Evolutionary conservation across 2,329 filamentous ascomycete genomes (phyloP).

Genomic region (Dothistroma septosporum): DNA sequence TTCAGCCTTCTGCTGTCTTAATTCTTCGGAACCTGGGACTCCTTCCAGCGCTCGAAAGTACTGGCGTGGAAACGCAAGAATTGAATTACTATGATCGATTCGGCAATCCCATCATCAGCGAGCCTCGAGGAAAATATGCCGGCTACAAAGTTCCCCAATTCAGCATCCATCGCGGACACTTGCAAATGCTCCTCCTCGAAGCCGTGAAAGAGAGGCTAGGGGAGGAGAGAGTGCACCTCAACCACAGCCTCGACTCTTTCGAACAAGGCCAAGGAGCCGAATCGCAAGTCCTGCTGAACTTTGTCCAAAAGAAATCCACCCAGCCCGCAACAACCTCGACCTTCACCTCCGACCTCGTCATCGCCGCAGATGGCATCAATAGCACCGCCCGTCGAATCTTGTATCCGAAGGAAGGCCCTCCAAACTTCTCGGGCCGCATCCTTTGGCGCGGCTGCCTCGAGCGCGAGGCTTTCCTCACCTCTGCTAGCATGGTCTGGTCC

Average conservation of each 20-base stretch:
- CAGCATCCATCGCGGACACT: conserved; percentile 45
- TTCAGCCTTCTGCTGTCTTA: conserved; percentile 45
- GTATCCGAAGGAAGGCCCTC: conserved; percentile 44
- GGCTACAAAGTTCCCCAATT: conserved; percentile 46
- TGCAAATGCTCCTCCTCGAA: conserved; percentile 44
- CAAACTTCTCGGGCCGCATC: conserved; percentile 45
- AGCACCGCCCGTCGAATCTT: conserved; percentile 40
- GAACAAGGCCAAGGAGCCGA: conserved; percentile 34
- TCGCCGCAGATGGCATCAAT: conserved; percentile 47
- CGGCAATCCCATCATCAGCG: conserved; percentile 43
- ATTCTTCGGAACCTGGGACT: conserved; percentile 45
- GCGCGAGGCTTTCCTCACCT: conserved; percentile 40
- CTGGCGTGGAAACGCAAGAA: conserved; percentile 42
- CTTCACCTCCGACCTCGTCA: conserved; percentile 36
- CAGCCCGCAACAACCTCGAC: conserved; percentile 30
- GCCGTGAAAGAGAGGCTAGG: conserved; percentile 43
- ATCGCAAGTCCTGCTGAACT: conserved; percentile 9
- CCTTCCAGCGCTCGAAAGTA: conserved; percentile 39
- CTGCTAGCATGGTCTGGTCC: conserved; percentile 45
- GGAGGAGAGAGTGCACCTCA: conserved; percentile 37
- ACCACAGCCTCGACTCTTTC: conserved; percentile 38
- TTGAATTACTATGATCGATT: conserved; percentile 45
- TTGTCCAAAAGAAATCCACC: conserved; percentile 14
- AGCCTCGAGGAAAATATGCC: conserved; percentile 40
- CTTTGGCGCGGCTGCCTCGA: conserved; percentile 46